These are phyloP conservation scores for Tulasnella calospora DNA, from an alignment of 768 basidiomycete genomes.

Conservation along the genomic window DNA sequence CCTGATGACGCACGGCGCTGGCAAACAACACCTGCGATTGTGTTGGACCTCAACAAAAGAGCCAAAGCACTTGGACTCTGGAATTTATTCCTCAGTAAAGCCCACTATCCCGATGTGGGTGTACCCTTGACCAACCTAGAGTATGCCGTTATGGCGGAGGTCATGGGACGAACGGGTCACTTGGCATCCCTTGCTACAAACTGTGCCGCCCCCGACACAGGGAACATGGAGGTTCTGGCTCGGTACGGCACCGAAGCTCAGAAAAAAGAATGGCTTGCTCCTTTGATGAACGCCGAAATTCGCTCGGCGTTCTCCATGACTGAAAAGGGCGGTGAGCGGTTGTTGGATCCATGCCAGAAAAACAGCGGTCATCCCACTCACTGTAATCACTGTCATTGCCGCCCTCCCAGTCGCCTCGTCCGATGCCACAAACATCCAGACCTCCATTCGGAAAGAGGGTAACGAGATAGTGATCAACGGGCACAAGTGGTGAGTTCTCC, in stretches of 20 bases:
- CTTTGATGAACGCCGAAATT: slow-evolving; percentile 86
- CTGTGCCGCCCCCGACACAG: slow-evolving; percentile 95
- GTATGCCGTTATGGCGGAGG: slow-evolving; percentile 98
- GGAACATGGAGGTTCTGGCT: slow-evolving; percentile 99
- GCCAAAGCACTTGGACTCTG: slow-evolving; percentile 87
- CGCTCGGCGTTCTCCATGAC: slow-evolving; percentile 97
- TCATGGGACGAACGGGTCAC: slow-evolving; percentile 78
- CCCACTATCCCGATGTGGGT: slow-evolving; percentile 85
- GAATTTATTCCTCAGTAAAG: slow-evolving; percentile 95
- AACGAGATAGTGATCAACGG: slow-evolving; percentile 89
- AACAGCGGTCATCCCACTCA: slow-evolving; percentile 13
- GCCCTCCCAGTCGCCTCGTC: slow-evolving; percentile 70
- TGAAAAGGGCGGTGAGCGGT: slow-evolving; percentile 68
- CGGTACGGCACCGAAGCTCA: slow-evolving; percentile 89
- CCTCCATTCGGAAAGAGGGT: slow-evolving; percentile 77
- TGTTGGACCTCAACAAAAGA: slow-evolving; percentile 79
- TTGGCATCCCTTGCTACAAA: slow-evolving; percentile 84
- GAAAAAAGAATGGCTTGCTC: slow-evolving; percentile 83
- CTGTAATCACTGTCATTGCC: slow-evolving; percentile 13
- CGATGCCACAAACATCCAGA: slow-evolving; percentile 92
- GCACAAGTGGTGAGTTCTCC: slow-evolving; percentile 76
- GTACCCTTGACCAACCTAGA: slow-evolving; percentile 91
- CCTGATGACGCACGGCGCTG: slow-evolving; percentile 75
- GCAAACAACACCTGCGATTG: slow-evolving; percentile 74
- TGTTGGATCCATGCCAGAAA: background rate